phyloP scores from a whole-genome alignment of 805 yeast genomes.

The Ogataea wickerhamii region DNA sequence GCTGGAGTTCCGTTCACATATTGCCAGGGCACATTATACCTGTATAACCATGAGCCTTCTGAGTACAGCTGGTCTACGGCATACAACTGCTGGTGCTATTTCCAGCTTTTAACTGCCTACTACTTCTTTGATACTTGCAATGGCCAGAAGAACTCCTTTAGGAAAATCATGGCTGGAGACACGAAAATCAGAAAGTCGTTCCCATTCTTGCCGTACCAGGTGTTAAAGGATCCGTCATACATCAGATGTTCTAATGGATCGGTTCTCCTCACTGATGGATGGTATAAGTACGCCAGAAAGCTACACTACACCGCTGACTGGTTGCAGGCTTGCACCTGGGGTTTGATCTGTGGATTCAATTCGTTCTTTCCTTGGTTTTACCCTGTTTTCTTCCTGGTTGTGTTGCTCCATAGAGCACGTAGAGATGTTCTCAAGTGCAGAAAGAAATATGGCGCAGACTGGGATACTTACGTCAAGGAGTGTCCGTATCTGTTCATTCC shows the following conservation, averaged over 20 bases:
- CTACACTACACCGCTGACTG: conserved; percentile 94
- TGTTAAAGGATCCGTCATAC: conserved; percentile 78
- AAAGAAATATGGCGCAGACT: conserved; percentile 88
- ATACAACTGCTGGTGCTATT: conserved; percentile 57
- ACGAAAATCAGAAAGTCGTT: conserved; percentile 73
- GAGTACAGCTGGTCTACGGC: conserved; percentile 72
- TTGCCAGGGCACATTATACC: conserved; percentile 85
- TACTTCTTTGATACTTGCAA: conserved; percentile 93
- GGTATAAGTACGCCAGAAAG: conserved; percentile 92
- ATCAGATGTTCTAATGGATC: conserved; percentile 85
- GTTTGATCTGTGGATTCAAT: conserved; percentile 78
- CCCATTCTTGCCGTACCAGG: conserved; percentile 88
- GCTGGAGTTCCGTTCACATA: conserved; percentile 99
- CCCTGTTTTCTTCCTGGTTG: conserved; percentile 86
- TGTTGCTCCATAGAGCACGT: conserved; percentile 80
- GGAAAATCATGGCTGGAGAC: conserved; percentile 82
- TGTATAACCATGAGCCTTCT: conserved; percentile 77
- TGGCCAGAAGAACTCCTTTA: conserved; percentile 91
- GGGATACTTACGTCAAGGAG: conserved; percentile 79
- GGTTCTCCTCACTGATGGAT: conserved; percentile 82
- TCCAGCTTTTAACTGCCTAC: conserved; percentile 63
- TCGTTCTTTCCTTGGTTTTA: conserved; percentile 95
- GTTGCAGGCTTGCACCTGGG: conserved; percentile 87
- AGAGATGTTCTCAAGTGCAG: conserved; percentile 86
- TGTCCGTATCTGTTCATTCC: conserved; percentile 95